Percentiles rank a stretch among this genome's conserved stretches.
Conservation (phyloP, 805 yeast species). For the Zygosaccharomyces siamensis region DNA sequence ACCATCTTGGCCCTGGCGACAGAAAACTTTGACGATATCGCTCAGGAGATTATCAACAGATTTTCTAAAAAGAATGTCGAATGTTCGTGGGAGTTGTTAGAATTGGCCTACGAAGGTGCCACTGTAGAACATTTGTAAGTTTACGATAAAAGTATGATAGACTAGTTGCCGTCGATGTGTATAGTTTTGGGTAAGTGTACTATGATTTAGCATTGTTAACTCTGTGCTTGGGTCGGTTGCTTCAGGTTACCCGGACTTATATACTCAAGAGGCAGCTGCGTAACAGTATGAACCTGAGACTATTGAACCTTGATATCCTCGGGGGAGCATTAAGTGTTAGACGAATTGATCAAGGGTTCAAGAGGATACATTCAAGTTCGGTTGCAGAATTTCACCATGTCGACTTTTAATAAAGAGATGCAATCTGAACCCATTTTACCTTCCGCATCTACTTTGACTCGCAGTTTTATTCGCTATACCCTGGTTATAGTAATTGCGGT, state of each 20-base stretch:
- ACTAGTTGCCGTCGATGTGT: neutral
- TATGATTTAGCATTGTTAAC: neutral
- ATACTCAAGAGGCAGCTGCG: neutral
- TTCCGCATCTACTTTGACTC: conserved; percentile 17
- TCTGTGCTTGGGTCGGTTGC: neutral
- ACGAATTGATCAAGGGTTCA: neutral
- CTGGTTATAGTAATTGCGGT: conserved; percentile 21
- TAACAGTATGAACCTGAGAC: neutral
- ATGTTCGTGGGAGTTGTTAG: conserved; percentile 80
- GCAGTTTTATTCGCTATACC: conserved; percentile 20
- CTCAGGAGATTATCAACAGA: conserved; percentile 63
- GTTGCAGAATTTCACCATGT: conserved; percentile 8
- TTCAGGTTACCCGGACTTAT: neutral
- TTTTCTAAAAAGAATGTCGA: conserved; percentile 61
- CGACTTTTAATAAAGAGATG: conserved; percentile 12
- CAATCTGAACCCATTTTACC: conserved; percentile 13
- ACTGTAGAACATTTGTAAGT: conserved; percentile 36
- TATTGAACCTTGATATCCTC: neutral
- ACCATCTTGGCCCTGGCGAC: conserved; percentile 93
- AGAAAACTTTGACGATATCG: conserved; percentile 77
- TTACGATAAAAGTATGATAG: neutral
- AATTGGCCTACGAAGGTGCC: conserved; percentile 87
- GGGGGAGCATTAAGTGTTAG: neutral
- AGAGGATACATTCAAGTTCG: neutral
- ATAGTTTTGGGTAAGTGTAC: neutral